Conservation (phyloP, 2,329 filamentous ascomycete species). For the Monilinia laxa region DNA sequence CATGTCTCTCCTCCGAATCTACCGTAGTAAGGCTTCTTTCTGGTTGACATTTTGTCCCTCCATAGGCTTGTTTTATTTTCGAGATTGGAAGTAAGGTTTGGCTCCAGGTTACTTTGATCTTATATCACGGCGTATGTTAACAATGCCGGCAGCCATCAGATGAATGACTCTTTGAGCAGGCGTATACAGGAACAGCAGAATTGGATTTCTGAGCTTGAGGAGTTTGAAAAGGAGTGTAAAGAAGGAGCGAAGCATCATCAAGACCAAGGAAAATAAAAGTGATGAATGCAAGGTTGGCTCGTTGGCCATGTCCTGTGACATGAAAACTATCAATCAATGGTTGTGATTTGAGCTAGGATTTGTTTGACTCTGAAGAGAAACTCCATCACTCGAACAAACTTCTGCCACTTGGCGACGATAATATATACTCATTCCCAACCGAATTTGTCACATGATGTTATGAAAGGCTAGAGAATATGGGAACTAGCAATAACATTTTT, state of each 20-base stretch:
- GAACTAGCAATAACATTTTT: neutral
- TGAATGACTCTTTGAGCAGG: neutral
- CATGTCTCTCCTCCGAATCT: neutral
- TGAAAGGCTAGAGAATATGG: neutral
- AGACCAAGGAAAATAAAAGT: neutral
- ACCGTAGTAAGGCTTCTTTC: neutral
- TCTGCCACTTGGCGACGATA: neutral
- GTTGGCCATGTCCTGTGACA: too few species aligned
- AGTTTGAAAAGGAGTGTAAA: too few species aligned
- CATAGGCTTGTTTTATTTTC: neutral
- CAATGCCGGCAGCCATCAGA: neutral
- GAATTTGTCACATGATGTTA: neutral
- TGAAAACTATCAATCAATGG: neutral
- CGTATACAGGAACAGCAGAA: neutral
- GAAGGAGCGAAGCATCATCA: neutral
- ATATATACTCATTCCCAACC: neutral
- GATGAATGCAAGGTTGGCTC: neutral
- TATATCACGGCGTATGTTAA: too few species aligned
- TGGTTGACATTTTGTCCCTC: neutral
- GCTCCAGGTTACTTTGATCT: neutral
- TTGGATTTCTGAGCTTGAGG: too few species aligned
- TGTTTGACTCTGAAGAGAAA: too few species aligned
- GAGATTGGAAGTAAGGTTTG: neutral
- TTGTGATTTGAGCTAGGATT: neutral
- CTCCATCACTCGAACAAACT: neutral